These are phyloP conservation scores for Penicillium brevicompactum DNA, from an alignment of 2,329 filamentous ascomycete species.

Conservation along the genomic window DNA sequence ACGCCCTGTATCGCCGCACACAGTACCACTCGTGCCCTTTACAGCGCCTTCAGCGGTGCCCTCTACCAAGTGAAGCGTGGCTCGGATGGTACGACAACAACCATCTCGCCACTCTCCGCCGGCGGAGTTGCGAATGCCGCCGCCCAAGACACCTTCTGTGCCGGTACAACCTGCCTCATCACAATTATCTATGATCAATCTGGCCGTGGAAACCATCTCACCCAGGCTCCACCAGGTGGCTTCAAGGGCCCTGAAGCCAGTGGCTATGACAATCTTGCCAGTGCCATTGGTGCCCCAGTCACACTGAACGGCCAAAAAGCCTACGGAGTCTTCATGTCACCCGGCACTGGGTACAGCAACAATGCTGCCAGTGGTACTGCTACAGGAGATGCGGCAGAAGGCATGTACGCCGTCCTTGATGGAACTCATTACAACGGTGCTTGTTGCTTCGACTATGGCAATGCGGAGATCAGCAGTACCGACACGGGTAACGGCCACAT, in stretches of 20 bases:
- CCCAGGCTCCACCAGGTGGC: slow-evolving; percentile 61
- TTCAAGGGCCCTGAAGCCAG: slow-evolving; percentile 58
- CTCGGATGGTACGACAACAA: slow-evolving; percentile 51
- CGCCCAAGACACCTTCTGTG: slow-evolving; percentile 64
- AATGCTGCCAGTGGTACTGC: slow-evolving; percentile 56
- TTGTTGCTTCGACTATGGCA: slow-evolving; percentile 59
- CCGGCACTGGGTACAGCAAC: slow-evolving; percentile 66
- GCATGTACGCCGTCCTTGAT: slow-evolving; percentile 39
- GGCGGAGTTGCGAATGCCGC: slow-evolving; percentile 66
- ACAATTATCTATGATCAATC: slow-evolving; percentile 69
- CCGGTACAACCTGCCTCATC: slow-evolving; percentile 63
- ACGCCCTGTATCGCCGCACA: slow-evolving; percentile 68
- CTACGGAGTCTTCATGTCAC: slow-evolving; percentile 65
- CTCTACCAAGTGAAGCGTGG: slow-evolving; percentile 64
- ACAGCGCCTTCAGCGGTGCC: slow-evolving; percentile 54
- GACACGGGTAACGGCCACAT: slow-evolving; percentile 67
- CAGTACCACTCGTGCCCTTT: slow-evolving; percentile 65
- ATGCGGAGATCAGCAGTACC: slow-evolving; percentile 54
- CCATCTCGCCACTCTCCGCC: slow-evolving; percentile 55
- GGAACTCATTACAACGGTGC: slow-evolving; percentile 37
- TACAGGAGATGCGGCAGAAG: slow-evolving; percentile 53
- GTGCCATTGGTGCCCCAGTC: slow-evolving; percentile 62
- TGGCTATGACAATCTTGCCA: slow-evolving; percentile 63
- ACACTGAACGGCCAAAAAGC: slow-evolving; percentile 62
- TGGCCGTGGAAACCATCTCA: slow-evolving; percentile 63